Evolutionary conservation across 2,329 filamentous ascomycete genomes (phyloP).

Genomic region (Fusarium nanum): DNA sequence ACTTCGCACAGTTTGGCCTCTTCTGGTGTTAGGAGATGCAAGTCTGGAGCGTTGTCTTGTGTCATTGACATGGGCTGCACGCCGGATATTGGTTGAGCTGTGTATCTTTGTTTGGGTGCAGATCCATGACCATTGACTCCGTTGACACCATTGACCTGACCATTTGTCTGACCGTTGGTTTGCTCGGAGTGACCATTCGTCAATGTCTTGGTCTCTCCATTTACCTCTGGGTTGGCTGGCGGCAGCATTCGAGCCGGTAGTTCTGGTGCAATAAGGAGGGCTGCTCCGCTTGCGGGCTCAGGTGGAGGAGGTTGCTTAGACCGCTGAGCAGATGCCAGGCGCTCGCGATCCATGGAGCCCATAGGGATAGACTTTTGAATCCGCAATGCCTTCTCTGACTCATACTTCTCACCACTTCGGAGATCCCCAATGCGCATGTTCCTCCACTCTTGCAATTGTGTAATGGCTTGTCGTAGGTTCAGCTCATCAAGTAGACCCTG

Average conservation of each 20-base stretch:
- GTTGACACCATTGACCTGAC: constrained; percentile 58
- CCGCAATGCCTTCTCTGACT: constrained; percentile 84
- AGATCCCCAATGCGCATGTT: constrained; percentile 85
- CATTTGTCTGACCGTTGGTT: constrained; percentile 59
- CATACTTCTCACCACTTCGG: constrained; percentile 89
- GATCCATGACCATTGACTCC: constrained; percentile 52
- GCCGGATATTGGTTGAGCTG: constrained; percentile 68
- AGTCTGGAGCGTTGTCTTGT: constrained; percentile 81
- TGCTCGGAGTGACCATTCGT: constrained; percentile 66
- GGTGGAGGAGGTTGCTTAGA: constrained; percentile 73
- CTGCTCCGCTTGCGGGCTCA: constrained; percentile 80
- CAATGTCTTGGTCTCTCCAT: constrained; percentile 65
- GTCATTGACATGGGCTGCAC: constrained; percentile 74
- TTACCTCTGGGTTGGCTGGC: constrained; percentile 49
- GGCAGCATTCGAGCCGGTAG: constrained; percentile 70
- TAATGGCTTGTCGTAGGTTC: constrained; percentile 88
- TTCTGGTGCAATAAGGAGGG: constrained; percentile 81
- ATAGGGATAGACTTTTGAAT: constrained; percentile 77
- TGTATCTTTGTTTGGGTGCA: constrained; percentile 61
- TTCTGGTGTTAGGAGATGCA: constrained; percentile 86
- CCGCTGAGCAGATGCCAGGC: constrained; percentile 77
- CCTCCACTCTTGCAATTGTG: constrained; percentile 94
- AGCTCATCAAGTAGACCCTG: constrained; percentile 90
- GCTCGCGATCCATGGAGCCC: constrained; percentile 85
- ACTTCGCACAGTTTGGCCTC: constrained; percentile 88